Base-by-base conservation (phyloP, 2,329 filamentous ascomycete genomes). In the Alternaria atra region DNA sequence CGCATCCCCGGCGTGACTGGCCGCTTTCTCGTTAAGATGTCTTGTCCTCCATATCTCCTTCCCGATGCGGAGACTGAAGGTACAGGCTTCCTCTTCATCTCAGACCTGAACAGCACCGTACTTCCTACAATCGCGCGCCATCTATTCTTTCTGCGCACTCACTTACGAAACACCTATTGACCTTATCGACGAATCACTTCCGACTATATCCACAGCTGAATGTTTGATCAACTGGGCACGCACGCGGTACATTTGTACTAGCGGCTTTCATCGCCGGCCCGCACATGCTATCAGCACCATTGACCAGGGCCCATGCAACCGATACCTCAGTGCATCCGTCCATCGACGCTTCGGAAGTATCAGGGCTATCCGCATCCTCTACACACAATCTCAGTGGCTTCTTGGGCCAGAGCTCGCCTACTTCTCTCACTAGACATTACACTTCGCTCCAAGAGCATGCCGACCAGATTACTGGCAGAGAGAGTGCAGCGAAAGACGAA, bases 401-500 rank as follows among this genome's bases (percentile, higher is more conserved):
- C 25, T 39, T 48, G n/a, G 44, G 37, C 9, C 40, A n/a, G 20
- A 52, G 40, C 53, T 53, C 60, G 6, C 52, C 43, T 13, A 59
- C 62, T 12, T 48, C 53, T 7, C 40, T 66, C 10, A 47, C 63
- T 6, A 64, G 67, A 42, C 68, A 73, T 25, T 71, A 66, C 53
- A 65, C 60, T 27, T 66, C 73, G 34, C 55, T 75, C 4, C 69
- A 72, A 54, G 70, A 77, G 10, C 73, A 77, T 60, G 70, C 69
- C 20, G 59, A 70, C 37, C 55, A 63, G 13, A 29, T 68, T 4
- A 53, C 55, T 17, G 51, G 40, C 27, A 59, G 40, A 0, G 25
- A 55, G 17, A 7, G 60, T 9, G 57, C 48, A 5, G 39, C 46
- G 2, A 55, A 58, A 6, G 56, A 60, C 27, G 43, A 52, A 15